Base-by-base conservation (phyloP, 1,284 basidiomycete genomes). In the Leccinum pseudoinsigne region DNA sequence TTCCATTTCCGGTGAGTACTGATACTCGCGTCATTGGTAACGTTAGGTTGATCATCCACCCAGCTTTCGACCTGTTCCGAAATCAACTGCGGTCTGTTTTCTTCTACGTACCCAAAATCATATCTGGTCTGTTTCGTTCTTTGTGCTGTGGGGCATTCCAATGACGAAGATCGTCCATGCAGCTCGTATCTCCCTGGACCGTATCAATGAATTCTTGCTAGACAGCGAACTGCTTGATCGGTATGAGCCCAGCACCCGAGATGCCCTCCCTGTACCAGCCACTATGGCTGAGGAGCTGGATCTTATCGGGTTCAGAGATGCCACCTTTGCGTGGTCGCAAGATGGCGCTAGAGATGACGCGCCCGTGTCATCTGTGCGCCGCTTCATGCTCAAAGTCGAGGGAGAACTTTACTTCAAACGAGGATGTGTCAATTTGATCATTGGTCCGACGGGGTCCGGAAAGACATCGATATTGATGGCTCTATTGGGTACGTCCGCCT, bases 401-500 rank as follows among this genome's bases (percentile, higher is more conserved):
- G 57, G 57, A 8, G 40, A 45, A 50, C 40, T 58, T 6, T 58
- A 47, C 40, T 47, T 58, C n/a, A 42, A 50, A 28, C 57, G 42
- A 4, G 57, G 57, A 47, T 58, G 40, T 1, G n/a, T 58, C n/a
- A 58, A 58, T 9, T 4, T 58, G 40, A 57, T 57, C 40, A 57
- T 57, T 31, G 57, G 57, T 12, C 40, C 57, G 16, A 45, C 57
- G 11, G 57, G 57, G 8, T 47, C 42, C 3, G 57, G 57, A 2
- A 58, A 58, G n/a, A 58, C 42, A 12, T 58, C 57, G 11, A 58
- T 58, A 42, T 31, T 58, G 26, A 34, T 58, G 57, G 57, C 57
- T 26, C 28, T 58, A 18, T 18, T 58, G 10, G 57, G 57, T 58
- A 47, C 3, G 42, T 16, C 16, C 1, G 14, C 38, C 11, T 26